phyloP scores from a whole-genome alignment of 1,139 yeast genomes.

The Torulaspora globosa region DNA sequence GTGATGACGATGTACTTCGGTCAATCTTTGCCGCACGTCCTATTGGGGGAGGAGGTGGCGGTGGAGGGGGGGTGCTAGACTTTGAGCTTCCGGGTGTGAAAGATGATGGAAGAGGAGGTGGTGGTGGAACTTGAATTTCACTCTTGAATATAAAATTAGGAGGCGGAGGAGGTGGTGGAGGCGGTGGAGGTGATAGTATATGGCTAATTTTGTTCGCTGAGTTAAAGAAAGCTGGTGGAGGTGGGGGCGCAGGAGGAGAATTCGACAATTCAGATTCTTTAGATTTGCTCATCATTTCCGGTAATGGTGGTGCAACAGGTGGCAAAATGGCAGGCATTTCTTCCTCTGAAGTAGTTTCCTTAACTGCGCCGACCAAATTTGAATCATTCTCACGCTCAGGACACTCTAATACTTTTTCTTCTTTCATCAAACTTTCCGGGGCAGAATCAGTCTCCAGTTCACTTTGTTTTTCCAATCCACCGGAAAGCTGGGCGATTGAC shows the following conservation, averaged over 20 bases:
- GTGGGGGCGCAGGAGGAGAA: slow-evolving; percentile 17
- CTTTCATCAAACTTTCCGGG: slow-evolving; percentile 44
- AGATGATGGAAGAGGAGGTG: slow-evolving; percentile 43
- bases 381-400: slow-evolving; percentile 3
- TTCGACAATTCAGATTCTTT: neutral
- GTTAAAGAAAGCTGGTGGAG: slow-evolving; percentile 34
- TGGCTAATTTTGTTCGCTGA: slow-evolving; percentile 26
- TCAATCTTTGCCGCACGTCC: slow-evolving; percentile 23
- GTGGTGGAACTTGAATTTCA: slow-evolving; percentile 24
- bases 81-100: slow-evolving; percentile 24
- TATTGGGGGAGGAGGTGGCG: slow-evolving; percentile 36
- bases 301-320: slow-evolving; percentile 31
- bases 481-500: neutral
- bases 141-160: slow-evolving; percentile 1
- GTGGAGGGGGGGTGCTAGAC: slow-evolving; percentile 42
- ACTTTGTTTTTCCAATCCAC: neutral
- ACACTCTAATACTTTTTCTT: slow-evolving; percentile 7
- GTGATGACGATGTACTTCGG: slow-evolving; percentile 37
- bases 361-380: neutral
- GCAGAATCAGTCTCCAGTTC: slow-evolving; percentile 31
- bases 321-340: slow-evolving; percentile 14
- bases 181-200: slow-evolving; percentile 23
- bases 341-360: neutral
- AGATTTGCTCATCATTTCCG: slow-evolving; percentile 20
- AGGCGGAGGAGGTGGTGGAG: slow-evolving; percentile 28